Conservation (phyloP, 345 rosid species). For the Erucastrum elatum region DNA sequence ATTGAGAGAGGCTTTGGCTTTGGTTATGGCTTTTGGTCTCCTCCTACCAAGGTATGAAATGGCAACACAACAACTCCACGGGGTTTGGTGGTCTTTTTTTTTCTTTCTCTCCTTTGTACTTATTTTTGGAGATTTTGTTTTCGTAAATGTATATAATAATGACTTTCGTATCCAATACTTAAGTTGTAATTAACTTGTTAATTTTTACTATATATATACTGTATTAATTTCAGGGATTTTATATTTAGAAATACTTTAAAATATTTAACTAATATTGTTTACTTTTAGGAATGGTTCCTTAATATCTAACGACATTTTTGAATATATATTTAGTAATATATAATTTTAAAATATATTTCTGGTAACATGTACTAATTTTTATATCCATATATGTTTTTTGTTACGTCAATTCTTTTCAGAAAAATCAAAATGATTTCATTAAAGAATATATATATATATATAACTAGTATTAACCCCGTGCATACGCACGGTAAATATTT, state of each 20-base stretch:
- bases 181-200: neutral
- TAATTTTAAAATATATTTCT: too few species aligned
- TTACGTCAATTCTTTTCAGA: too few species aligned
- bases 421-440: too few species aligned
- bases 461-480: too few species aligned
- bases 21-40: conserved; percentile 7
- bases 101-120: neutral
- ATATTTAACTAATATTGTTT: too few species aligned
- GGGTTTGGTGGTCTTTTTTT: conserved; percentile 35
- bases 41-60: conserved; percentile 24
- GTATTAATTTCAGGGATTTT: neutral
- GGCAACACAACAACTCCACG: conserved; percentile 24
- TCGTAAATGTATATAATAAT: neutral
- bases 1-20: conserved; percentile 1
- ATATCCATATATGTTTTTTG: too few species aligned
- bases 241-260: neutral
- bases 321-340: neutral
- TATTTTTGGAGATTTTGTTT: neutral
- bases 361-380: neutral
- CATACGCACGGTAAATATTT: too few species aligned
- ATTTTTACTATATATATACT: neutral
- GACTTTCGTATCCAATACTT: neutral
- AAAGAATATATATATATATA: too few species aligned
- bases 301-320: too few species aligned
- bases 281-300: neutral